These are phyloP conservation scores for Pestalotiopsis fici DNA, from an alignment of 2,329 filamentous ascomycete species.

Conservation along the genomic window DNA sequence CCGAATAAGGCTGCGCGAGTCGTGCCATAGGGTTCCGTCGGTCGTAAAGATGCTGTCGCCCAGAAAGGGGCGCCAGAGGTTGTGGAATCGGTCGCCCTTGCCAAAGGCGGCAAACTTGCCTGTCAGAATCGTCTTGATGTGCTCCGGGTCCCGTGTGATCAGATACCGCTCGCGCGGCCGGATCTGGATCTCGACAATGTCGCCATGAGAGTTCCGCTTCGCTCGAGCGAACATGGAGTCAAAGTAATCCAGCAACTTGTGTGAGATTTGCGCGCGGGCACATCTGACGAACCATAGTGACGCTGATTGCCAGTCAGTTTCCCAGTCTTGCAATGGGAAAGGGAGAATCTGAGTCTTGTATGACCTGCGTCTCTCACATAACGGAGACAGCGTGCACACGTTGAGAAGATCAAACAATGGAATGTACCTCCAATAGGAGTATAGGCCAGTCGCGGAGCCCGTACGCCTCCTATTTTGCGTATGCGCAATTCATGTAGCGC, in stretches of 20 bases:
- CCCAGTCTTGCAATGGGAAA: neutral
- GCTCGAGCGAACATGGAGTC: constrained; percentile 27
- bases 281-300: constrained; percentile 25
- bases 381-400: neutral
- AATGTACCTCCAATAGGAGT: constrained; percentile 34
- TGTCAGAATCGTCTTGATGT: constrained; percentile 58
- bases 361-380: neutral
- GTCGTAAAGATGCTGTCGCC: constrained; percentile 59
- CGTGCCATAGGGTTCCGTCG: constrained; percentile 54
- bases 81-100: constrained; percentile 44
- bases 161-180: constrained; percentile 36
- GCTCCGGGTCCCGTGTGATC: constrained; percentile 54
- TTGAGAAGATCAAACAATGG: neutral
- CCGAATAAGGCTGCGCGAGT: constrained; percentile 52
- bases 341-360: neutral
- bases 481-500: constrained; percentile 26
- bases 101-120: constrained; percentile 58
- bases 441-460: constrained; percentile 31
- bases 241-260: constrained; percentile 33
- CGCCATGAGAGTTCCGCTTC: constrained; percentile 29
- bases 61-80: constrained; percentile 46
- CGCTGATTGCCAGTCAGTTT: constrained; percentile 8
- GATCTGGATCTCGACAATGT: constrained; percentile 37
- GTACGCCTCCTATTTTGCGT: constrained; percentile 30
- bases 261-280: constrained; percentile 28